These are phyloP conservation scores for Botrytis elliptica DNA, from an alignment of 2,329 filamentous ascomycete genomes.

Conservation along the genomic window DNA sequence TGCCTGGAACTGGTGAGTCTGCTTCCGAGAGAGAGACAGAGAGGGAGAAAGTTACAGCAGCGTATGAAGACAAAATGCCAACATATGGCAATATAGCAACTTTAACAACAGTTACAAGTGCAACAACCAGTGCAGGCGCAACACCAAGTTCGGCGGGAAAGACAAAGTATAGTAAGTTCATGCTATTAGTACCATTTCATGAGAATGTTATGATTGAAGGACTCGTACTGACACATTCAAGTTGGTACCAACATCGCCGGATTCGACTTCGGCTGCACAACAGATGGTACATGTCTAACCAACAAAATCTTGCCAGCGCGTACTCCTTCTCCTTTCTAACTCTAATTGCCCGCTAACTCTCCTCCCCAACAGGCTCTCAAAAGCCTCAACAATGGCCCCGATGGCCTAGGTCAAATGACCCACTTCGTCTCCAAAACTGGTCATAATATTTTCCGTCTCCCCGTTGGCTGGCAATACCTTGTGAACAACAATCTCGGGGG, in stretches of 20 bases:
- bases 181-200: neutral
- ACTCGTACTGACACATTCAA: constrained; percentile 18
- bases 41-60: neutral
- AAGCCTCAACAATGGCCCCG: constrained; percentile 34
- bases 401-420: constrained; percentile 36
- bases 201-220: neutral
- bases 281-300: constrained; percentile 42
- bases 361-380: constrained; percentile 33
- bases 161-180: constrained; percentile 29
- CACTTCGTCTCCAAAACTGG: constrained; percentile 47
- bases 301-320: constrained; percentile 33
- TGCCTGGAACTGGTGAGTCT: constrained; percentile 24
- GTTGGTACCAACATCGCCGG: constrained; percentile 40
- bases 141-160: constrained; percentile 20
- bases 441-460: constrained; percentile 50
- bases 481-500: constrained; percentile 52
- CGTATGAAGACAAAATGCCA: neutral
- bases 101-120: constrained; percentile 9
- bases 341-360: neutral
- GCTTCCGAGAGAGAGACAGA: neutral
- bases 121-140: neutral
- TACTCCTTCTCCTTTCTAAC: too few relatives aligned
- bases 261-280: constrained; percentile 49
- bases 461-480: constrained; percentile 61
- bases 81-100: neutral